phyloP scores from a whole-genome alignment of 495 filamentous ascomycete genomes.

The Copromyces sp. region DNA sequence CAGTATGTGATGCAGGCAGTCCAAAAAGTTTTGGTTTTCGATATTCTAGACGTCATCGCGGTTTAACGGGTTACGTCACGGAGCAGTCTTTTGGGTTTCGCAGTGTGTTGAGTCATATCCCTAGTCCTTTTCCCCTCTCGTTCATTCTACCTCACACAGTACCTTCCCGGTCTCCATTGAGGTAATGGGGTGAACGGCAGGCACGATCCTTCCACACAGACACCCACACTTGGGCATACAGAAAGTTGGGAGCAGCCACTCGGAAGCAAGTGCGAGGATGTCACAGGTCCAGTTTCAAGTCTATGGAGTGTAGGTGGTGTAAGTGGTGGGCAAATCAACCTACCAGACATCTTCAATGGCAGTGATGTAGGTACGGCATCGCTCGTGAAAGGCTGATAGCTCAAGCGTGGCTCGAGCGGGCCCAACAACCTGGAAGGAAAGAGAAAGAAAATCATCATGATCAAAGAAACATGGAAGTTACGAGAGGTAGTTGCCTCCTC shows the following conservation, averaged over 20 bases:
- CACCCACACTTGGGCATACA: not conserved
- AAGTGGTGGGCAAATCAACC: too few species aligned
- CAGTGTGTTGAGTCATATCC: not conserved
- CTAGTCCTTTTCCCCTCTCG: not conserved
- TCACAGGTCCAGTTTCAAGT: not conserved
- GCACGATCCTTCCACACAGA: not conserved
- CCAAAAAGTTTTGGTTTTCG: not conserved
- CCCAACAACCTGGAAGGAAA: too few species aligned
- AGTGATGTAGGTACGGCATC: not conserved
- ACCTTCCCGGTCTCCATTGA: not conserved
- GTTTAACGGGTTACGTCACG: conserved; percentile 1
- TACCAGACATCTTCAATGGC: not conserved
- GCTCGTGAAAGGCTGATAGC: not conserved
- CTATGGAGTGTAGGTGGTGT: not conserved
- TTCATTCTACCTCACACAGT: not conserved
- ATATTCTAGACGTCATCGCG: not conserved
- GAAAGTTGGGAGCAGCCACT: not conserved
- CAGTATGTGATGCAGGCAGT: not conserved
- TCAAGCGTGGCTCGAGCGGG: not conserved
- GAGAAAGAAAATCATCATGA: not conserved
- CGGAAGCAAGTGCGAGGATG: not conserved
- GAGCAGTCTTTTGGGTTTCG: not conserved
- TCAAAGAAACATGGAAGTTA: not conserved
- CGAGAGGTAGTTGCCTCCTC: not conserved
- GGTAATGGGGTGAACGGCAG: not conserved